phyloP scores from a whole-genome alignment of 2,329 filamentous ascomycete genomes.

The Sphaerulina musiva region DNA sequence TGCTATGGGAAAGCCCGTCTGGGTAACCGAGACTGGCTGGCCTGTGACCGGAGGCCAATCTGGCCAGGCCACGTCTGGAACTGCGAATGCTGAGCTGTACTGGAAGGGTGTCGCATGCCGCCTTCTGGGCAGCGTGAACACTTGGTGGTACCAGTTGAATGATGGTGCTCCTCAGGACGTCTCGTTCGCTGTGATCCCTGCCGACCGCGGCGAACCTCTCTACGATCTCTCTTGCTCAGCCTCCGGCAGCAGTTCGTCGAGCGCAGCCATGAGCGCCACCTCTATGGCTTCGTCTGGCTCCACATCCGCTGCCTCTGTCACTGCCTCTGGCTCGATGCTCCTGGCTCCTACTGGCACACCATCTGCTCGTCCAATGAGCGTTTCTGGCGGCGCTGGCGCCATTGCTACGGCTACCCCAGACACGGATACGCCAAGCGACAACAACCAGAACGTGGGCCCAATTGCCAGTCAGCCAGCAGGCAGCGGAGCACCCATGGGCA shows the following conservation, averaged over 20 bases:
- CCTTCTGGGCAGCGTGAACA: constrained; percentile 52
- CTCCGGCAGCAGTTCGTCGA: constrained; percentile 19
- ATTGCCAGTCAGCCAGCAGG: background rate
- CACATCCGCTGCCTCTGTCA: background rate
- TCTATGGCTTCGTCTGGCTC: background rate
- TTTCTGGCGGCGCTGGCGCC: background rate
- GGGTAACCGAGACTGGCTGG: constrained; percentile 86
- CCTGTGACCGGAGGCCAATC: constrained; percentile 62
- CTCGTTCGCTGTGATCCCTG: constrained; percentile 29
- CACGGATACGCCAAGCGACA: constrained; percentile 2
- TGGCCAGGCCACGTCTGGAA: constrained; percentile 56
- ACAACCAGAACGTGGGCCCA: constrained; percentile 5
- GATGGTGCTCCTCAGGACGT: constrained; percentile 46
- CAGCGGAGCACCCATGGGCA: background rate
- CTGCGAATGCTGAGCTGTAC: constrained; percentile 64
- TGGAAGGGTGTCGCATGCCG: constrained; percentile 73
- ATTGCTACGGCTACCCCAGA: background rate
- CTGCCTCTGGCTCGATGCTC: background rate
- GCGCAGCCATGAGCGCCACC: background rate
- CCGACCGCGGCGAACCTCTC: constrained; percentile 29
- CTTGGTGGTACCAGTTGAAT: constrained; percentile 62
- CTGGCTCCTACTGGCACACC: background rate
- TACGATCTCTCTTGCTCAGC: constrained; percentile 41
- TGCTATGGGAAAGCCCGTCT: constrained; percentile 63
- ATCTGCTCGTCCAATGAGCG: constrained; percentile 2